Base-by-base conservation (phyloP, 2,329 filamentous ascomycete species). In the Pseudocercospora crystallina region DNA sequence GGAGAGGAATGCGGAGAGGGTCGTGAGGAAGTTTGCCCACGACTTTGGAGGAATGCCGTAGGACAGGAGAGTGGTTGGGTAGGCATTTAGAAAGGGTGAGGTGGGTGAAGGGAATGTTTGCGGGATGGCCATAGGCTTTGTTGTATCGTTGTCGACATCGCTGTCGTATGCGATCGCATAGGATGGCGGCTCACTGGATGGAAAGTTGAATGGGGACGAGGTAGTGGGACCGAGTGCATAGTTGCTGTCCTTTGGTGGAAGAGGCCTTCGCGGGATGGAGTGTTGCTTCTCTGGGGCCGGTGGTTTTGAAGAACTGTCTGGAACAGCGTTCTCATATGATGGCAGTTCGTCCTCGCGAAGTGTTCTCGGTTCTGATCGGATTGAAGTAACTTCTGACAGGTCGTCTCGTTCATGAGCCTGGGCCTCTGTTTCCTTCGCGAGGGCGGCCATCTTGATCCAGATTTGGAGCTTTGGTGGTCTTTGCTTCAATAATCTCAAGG, bases 1-100 rank as follows among this genome's bases (percentile, higher is more conserved):
- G 10, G 53, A 56, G 12, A 57, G 29, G 38, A 60, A 60, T 35
- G 53, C 56, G 13, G 56, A 60, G 2, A 58, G 47, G 1, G 58
- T 60, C 26, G 43, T 39, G n/a, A 60, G 41, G 29, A 60, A 60
- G 10, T 43, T 33, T 17, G 42, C 34, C 51, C 54, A 60, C n/a
- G 39, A 55, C 8, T 52, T 43, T n/a, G 41, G 39, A 17, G 58
- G 51, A 10, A 60, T 54, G 2, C 56, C 58, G 15, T 52, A 58
- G 15, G 17, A 54, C 15, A 60, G 43, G 11, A 60, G 42, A 12
- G 49, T 39, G 2, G 45, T 34, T 2, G 57, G 51, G 34, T 56
- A 60, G 8, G 53, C 48, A 13, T 44, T 15, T 17, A 60, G 29
- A 32, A 60, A 56, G 4, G 57, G 50, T 15, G 57, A 47, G 12